Conservation (phyloP, 1,284 basidiomycete species). For the Tetrapyrgos nigripes region DNA sequence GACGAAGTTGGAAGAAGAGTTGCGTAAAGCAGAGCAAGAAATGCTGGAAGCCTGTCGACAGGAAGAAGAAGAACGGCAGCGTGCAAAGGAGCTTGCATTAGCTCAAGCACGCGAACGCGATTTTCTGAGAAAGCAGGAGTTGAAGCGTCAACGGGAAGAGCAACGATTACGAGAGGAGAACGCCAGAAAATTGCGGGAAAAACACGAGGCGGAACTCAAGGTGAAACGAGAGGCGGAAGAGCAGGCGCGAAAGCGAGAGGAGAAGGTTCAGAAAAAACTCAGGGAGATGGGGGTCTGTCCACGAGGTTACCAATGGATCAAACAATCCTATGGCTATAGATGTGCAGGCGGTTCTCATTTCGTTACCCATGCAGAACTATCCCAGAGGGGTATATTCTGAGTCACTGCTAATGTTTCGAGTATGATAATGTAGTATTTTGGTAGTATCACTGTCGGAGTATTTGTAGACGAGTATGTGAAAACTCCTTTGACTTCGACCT, state of each 20-base stretch:
- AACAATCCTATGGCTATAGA: constrained; percentile 50
- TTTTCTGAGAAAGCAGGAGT: constrained; percentile 25
- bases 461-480: no score
- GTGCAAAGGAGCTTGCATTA: constrained; percentile 10
- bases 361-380: constrained; percentile 38
- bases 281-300: constrained; percentile 58
- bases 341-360: constrained; percentile 63
- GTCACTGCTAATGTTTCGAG: no score
- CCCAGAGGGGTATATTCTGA: no score
- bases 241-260: constrained; percentile 41
- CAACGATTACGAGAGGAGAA: constrained; percentile 29
- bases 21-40: constrained; percentile 27
- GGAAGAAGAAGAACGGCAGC: constrained; percentile 16
- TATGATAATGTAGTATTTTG: constrained; percentile 29
- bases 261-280: constrained; percentile 50
- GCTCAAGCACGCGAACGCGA: constrained; percentile 23
- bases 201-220: constrained; percentile 36
- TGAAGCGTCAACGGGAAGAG: constrained; percentile 32
- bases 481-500: no score
- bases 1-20: constrained; percentile 23
- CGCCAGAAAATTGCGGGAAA: constrained; percentile 27
- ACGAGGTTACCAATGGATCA: constrained; percentile 60
- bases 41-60: constrained; percentile 24
- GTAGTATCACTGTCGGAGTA: no score
- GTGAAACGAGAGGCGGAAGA: constrained; percentile 42